Evolutionary conservation across 495 filamentous ascomycete species (phyloP), one percentile per base, ranked within the genome.

Genomic region (Aspergillus mulundensis): DNA sequence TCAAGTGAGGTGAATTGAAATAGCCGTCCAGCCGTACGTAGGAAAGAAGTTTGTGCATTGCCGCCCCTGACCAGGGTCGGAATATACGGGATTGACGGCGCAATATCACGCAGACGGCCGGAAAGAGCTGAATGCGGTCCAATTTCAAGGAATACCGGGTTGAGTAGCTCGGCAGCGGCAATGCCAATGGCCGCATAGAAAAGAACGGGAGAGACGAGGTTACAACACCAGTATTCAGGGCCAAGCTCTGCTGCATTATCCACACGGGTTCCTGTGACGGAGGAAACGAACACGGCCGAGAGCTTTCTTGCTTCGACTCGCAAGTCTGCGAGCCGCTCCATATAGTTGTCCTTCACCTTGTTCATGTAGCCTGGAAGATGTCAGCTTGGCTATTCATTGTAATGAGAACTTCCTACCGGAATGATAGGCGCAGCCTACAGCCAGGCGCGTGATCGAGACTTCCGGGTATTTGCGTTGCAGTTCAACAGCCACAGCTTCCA

Each of bases 281-380:
- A 48, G 7, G 45, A 48, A 6, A 48, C 25, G n/a, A 48, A 48
- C 5, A 4, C 3, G 5, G 25, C 11, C 8, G 45, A 48, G 2
- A 48, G 16, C 0, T 3, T 14, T 12, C 19, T 14, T 48, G 16
- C 3, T 5, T 14, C 11, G 8, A 14, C 5, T 16, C 7, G 12
- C 28, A 15, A 34, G 1, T 1, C 45, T 19, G 10, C 45, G 2
- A 48, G 28, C 3, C 45, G 51, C 11, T 52, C 56, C 11, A 58
- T 58, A 20, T 61, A 64, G 4, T 83, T 83, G 36, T 73, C 70
- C 40, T 80, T 75, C 21, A 85, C 80, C 7, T 6, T 3, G 14
- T 34, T 19, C 45, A 48, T 48, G 16, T 48, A 15, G 1, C 5
- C 45, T 48, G n/a, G 6, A 23, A 14, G 12, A 12, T 23, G 19